A percentile compares a stretch with the other conserved stretches of the same genome.
phyloP scores from a whole-genome alignment of 768 basidiomycete genomes.

The Lanmaoa rubissima region DNA sequence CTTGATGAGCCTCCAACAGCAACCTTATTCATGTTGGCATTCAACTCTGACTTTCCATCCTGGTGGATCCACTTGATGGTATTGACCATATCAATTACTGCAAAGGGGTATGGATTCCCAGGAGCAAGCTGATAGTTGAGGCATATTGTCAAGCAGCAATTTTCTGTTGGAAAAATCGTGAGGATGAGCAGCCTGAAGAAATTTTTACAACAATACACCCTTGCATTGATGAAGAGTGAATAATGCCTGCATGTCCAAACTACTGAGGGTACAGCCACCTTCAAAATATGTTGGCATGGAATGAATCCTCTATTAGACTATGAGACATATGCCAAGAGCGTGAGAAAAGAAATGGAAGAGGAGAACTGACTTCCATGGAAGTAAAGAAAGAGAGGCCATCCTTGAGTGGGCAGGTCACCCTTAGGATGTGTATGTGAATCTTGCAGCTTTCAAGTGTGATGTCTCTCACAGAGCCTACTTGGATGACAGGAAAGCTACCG shows the following conservation, averaged over 20 bases:
- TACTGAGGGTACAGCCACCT: constrained; percentile 77
- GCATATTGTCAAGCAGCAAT: constrained; percentile 59
- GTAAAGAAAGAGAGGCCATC: constrained; percentile 70
- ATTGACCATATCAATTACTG: constrained; percentile 67
- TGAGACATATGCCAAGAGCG: too few species aligned
- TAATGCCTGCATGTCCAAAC: constrained; percentile 52
- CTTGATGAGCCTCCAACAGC: constrained; percentile 74
- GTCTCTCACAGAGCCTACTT: constrained; percentile 53
- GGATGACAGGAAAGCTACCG: constrained; percentile 52
- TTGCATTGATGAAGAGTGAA: constrained; percentile 40
- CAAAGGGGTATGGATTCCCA: constrained; percentile 66
- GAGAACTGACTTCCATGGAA: constrained; percentile 69
- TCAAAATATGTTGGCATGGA: too few species aligned
- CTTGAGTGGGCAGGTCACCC: too few species aligned
- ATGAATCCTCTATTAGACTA: too few species aligned
- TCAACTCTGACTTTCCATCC: constrained; percentile 45
- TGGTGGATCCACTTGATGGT: constrained; percentile 58
- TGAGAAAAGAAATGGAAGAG: too few species aligned
- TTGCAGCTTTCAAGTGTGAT: constrained; percentile 47
- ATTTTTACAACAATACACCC: not conserved
- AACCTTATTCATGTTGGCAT: constrained; percentile 48
- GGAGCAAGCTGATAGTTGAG: constrained; percentile 77
- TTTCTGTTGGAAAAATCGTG: constrained; percentile 36
- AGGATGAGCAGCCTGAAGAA: not conserved
- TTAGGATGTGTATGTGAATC: constrained; percentile 52